phyloP scores from a whole-genome alignment of 2,329 filamentous ascomycete species.

The Colletotrichum kahawae region DNA sequence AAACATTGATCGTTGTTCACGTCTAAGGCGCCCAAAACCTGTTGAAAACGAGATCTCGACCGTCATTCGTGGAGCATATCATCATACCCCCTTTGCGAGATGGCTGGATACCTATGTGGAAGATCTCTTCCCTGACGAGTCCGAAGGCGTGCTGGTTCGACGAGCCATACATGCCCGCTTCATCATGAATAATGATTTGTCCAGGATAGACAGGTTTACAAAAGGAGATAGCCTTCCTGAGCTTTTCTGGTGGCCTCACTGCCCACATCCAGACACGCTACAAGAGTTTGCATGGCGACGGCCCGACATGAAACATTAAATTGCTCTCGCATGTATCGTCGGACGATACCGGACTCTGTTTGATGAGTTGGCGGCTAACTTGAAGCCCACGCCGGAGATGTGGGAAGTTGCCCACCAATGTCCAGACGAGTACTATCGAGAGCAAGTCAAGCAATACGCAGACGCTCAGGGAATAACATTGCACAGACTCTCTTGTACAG shows the following conservation, averaged over 20 bases:
- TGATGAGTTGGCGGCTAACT: neutral
- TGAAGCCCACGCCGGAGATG: neutral
- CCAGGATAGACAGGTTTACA: neutral
- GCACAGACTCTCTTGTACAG: neutral
- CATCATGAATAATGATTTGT: conserved; percentile 36
- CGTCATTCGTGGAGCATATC: conserved; percentile 39
- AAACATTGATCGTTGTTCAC: conserved; percentile 41
- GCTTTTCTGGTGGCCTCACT: neutral
- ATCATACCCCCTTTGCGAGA: conserved; percentile 38
- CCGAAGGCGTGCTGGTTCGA: neutral
- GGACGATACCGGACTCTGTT: neutral
- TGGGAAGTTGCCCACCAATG: neutral
- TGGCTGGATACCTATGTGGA: conserved; percentile 24
- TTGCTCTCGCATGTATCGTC: neutral
- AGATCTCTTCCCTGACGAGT: neutral
- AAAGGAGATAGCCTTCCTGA: neutral
- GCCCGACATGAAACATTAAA: neutral
- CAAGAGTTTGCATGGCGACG: neutral
- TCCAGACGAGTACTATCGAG: neutral
- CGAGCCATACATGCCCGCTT: conserved; percentile 29
- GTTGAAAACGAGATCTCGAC: conserved; percentile 29
- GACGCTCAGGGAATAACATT: too few relatives aligned
- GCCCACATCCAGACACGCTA: neutral
- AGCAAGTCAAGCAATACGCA: neutral
- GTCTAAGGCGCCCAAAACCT: conserved; percentile 33